Conservation (phyloP, 768 basidiomycete species). For the Boletus speciosus region DNA sequence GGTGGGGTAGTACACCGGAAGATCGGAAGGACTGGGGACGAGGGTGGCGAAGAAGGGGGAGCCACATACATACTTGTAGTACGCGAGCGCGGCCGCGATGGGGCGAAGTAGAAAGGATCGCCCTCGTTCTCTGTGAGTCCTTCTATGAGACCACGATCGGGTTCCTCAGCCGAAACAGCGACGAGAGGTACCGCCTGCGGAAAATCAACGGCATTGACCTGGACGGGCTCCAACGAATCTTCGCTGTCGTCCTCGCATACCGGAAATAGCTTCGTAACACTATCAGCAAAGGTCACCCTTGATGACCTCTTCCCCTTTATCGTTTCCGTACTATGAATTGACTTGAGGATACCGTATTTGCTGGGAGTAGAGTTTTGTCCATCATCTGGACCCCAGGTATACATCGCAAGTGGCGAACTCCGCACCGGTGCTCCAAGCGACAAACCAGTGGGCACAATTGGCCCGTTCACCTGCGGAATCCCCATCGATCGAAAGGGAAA, state of each 20-base stretch:
- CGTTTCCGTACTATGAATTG: constrained; percentile 12
- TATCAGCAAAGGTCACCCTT: constrained; percentile 18
- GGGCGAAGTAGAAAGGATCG: constrained; percentile 24
- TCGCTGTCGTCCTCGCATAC: constrained; percentile 32
- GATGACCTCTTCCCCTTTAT: constrained; percentile 13
- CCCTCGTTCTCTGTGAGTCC: constrained; percentile 15
- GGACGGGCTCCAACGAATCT: constrained; percentile 30
- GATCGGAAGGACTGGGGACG: constrained; percentile 15
- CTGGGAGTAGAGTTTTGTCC: constrained; percentile 20
- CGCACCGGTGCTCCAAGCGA: constrained; percentile 49
- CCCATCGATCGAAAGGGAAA: constrained; percentile 5
- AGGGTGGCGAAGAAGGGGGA: constrained; percentile 2
- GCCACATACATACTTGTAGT: constrained; percentile 28
- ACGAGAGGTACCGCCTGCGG: constrained; percentile 9
- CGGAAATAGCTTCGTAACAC: constrained; percentile 25
- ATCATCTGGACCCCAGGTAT: constrained; percentile 40
- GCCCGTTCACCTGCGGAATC: constrained; percentile 7
- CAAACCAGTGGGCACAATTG: constrained; percentile 34
- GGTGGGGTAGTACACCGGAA: constrained; percentile 28
- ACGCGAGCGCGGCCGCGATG: constrained; percentile 23
- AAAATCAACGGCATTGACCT: constrained; percentile 19
- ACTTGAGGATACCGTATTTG: constrained; percentile 19
- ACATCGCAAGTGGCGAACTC: constrained; percentile 48
- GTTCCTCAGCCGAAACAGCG: neutral
- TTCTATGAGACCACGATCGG: neutral